Evolutionary conservation across 495 filamentous ascomycete species (phyloP), one percentile per base, ranked within the genome.

Genomic region (Penicillium riverlandense): DNA sequence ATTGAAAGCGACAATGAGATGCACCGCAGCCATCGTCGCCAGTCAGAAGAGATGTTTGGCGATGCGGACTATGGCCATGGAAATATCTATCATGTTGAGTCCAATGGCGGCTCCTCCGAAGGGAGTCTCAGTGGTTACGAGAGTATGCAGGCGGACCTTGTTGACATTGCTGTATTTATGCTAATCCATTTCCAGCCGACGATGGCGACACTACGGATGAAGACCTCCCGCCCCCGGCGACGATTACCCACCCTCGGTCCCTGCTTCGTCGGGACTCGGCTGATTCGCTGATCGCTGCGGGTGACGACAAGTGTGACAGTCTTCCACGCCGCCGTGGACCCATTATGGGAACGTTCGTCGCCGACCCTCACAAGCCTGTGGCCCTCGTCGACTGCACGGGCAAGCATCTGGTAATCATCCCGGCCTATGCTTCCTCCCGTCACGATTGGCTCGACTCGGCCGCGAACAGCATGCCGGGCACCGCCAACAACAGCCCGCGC

Each of bases 181-280:
- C 85, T 88, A 77, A 88, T 60, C 35, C 41, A 34, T 41, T 52
- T 54, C 29, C 66, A 90, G 86, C 84, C 59, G 87, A 90, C 52
- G 67, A 78, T 66, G 86, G 86, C 42, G 86, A 89, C 50, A 90
- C 87, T 32, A 91, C 86, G 51, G 87, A 91, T 54, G 87, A 91
- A 67, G 86, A 90, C 42, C 68, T 82, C 6, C 80, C 79, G 38
- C 77, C 75, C 15, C 70, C 72, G 11, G 70, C 70, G 27, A 76
- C 68, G 27, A 75, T 76, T 38, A 75, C 70, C 12, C 71, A 74
- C 39, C 75, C 76, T 34, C 67, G 73, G 41, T 78, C 76, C 38
- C 71, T 82, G 15, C 69, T 82, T 35, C 77, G 71, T 37, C 72
- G 73, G 13, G 69, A 72, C 28, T 76, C 75, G 2, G 67, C 64